These are phyloP conservation scores for Rhodotorula paludigena DNA, from an alignment of 768 basidiomycete species.

Conservation along the genomic window DNA sequence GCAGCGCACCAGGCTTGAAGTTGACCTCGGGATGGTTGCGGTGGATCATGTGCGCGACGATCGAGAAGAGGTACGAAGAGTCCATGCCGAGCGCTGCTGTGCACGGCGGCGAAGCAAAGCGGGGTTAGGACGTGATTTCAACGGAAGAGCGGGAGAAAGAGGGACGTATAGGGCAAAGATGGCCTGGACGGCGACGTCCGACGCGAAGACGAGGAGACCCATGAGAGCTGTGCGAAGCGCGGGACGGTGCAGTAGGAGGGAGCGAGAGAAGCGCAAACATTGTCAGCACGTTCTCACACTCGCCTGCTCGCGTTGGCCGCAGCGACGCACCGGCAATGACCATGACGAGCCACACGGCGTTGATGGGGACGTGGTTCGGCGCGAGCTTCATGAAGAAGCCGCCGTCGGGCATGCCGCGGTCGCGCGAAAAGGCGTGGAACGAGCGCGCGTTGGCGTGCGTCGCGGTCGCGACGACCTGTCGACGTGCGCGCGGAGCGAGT, in stretches of 20 bases:
- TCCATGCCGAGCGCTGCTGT: constrained; percentile 37
- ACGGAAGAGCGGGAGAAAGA: too few relatives aligned
- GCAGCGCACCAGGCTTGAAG: constrained; percentile 44
- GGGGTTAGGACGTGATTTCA: too few relatives aligned
- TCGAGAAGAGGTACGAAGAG: constrained; percentile 36
- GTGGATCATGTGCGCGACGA: constrained; percentile 39
- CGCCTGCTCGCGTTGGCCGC: background rate
- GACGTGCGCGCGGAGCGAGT: too few relatives aligned
- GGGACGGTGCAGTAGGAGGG: background rate
- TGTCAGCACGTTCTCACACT: too few relatives aligned
- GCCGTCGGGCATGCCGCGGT: constrained; percentile 60
- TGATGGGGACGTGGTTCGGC: constrained; percentile 61
- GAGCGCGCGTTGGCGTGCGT: constrained; percentile 77
- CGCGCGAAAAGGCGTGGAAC: constrained; percentile 77
- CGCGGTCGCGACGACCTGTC: constrained; percentile 48
- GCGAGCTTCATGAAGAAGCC: constrained; percentile 71
- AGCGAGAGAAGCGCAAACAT: too few relatives aligned
- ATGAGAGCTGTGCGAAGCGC: constrained; percentile 10
- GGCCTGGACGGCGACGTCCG: constrained; percentile 38
- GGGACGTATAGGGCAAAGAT: constrained; percentile 43
- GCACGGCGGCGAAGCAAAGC: too few relatives aligned
- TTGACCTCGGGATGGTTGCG: constrained; percentile 42
- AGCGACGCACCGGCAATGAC: constrained; percentile 30
- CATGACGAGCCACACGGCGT: constrained; percentile 42
- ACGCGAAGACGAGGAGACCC: constrained; percentile 39